Evolutionary conservation across 345 rosid species (phyloP), one percentile per base, ranked within the genome.

Genomic region (Lagerstroemia speciosa): DNA sequence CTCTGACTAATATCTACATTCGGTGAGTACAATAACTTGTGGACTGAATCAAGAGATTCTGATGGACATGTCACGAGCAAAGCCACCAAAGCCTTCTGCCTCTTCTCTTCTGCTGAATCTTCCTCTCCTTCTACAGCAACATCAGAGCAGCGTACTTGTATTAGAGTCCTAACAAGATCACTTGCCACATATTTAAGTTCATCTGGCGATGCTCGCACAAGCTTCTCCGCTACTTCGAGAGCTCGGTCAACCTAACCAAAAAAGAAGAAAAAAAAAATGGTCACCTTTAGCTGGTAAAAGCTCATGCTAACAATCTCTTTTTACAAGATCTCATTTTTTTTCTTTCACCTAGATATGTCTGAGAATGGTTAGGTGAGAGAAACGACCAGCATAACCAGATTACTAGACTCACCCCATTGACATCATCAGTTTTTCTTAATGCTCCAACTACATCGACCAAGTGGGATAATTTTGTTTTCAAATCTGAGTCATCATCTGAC

Each of bases 91-190:
- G 99, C 90, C 78, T 81, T 85, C 71, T 91, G 91, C 75, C 97
- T 85, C 81, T 88, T 94, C 80, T 91, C 97, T 83, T 94, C 99
- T 73, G 95, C 83, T 67, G 97, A 81, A 41, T 91, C 97, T 88
- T 94, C 97, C 82, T 94, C 99, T 30, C 93, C 99, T 79, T 91
- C 97, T 20, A 85, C 81, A 72, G 97, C 79, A 77, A 89, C 72
- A 80, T 94, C 85, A 72, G 87, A 88, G 83, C 97, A 94, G 69
- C 93, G 99, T 78, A 94, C 89, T 75, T 86, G 99, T 34, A 91
- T 75, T 34, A 94, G 93, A 78, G 79, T 80, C 76, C 93, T 88
- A 69, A 76, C 78, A 76, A 93, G 92, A 71, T 93, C 96, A 67
- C 90, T 78, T 45, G 96, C 92, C 71, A 91, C 41, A 65, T 85